Evolutionary conservation across 257 asterid species (phyloP).

Genomic region (Nicotiana tomentosiformis): DNA sequence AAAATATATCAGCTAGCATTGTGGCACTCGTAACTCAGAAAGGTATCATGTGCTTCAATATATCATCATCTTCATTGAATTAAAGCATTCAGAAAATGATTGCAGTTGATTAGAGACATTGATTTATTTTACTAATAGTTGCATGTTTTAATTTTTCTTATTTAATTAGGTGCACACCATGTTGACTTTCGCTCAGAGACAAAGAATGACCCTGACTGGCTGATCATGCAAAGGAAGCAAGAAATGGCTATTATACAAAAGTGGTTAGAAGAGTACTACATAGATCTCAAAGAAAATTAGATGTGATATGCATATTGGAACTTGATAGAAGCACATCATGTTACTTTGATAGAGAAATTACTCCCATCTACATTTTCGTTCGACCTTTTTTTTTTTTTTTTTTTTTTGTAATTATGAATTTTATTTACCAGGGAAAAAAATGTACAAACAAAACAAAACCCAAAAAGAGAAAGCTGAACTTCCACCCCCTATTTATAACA

Average conservation of each 20-base stretch:
- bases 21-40: conserved; percentile 60
- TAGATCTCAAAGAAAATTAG: conserved; percentile 30
- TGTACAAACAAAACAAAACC: too few relatives aligned
- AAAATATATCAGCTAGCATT: conserved; percentile 59
- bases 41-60: conserved; percentile 24
- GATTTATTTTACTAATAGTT: neutral
- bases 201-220: conserved; percentile 55
- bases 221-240: conserved; percentile 46
- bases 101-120: neutral
- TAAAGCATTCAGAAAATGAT: neutral
- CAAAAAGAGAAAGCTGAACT: too few relatives aligned
- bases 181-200: conserved; percentile 57
- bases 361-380: too few relatives aligned
- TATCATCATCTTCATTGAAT: neutral
- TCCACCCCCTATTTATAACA: too few relatives aligned
- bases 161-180: conserved; percentile 66
- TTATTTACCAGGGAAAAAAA: too few relatives aligned
- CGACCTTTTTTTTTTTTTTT: too few relatives aligned
- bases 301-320: neutral
- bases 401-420: too few relatives aligned
- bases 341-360: neutral
- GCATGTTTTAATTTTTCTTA: neutral
- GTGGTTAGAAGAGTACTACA: conserved; percentile 53
- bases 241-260: conserved; percentile 48
- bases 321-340: neutral